Evolutionary conservation across 2,329 filamentous ascomycete genomes (phyloP), one percentile per base, ranked within the genome.

Genomic region (Corinectria fuckeliana): DNA sequence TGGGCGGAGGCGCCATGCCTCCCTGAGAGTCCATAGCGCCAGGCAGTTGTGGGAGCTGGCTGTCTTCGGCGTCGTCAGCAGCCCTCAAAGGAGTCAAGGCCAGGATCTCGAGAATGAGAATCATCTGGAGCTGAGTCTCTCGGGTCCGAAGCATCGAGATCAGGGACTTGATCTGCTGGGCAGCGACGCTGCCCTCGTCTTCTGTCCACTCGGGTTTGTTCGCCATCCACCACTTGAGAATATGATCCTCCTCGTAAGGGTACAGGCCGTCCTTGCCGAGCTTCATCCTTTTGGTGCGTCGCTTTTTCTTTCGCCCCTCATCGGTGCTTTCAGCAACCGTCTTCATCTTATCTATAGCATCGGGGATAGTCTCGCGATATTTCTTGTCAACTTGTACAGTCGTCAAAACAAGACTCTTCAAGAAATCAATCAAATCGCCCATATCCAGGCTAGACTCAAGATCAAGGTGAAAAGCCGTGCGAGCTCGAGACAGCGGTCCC

Each of bases 101-200:
- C 20, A 93, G 76, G 14, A 92, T 87, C 70, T 95, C 91, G 5
- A 95, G 80, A 50, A 93, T 88, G 28, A 95, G 73, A 54, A 94
- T 92, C 76, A 94, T 86, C 72, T 95, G 91, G 36, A 93, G 78
- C 68, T 93, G 89, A 0, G 91, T 93, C 77, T 95, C 91, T 59
- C 91, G 83, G 21, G 89, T 88, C 39, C 91, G 85, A 36, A 94
- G 75, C 51, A 87, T 82, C 2, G 87, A 84, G n/a, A 88, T 77
- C 38, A 89, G 84, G 18, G 85, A 82, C 69, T 84, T 89, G 53
- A 87, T 79, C 28, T 87, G 82, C 14, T 85, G 79, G 4, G 81
- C 75, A 2, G 83, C 74, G 51, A 80, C 74, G 44, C 75, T 73
- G 11, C 75, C 75, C 52, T 87, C 83, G 20, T 84, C 78, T 39